Base-by-base conservation (phyloP, 495 filamentous ascomycete species). In the Talaromyces liani region DNA sequence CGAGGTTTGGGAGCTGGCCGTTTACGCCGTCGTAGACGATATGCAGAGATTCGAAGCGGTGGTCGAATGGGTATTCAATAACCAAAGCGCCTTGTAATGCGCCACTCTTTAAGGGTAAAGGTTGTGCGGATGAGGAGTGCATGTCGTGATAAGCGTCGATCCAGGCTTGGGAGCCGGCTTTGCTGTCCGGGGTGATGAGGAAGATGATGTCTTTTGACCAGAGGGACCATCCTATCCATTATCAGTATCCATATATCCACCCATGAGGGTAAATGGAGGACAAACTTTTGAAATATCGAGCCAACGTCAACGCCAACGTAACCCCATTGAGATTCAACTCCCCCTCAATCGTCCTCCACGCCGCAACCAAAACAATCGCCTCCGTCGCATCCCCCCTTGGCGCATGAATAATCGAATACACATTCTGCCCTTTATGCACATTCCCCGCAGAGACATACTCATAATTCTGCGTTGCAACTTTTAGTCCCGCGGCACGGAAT, bases 171-270 rank as follows among this genome's bases (percentile, higher is more conserved):
- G 92, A 91, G 3, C 93, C 94, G 18, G 91, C 87, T 61, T 86
- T 89, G 70, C 92, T 96, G 75, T 98, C 94, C 1, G 88, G 84
- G 1, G 94, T 87, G 58, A 98, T 83, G 7, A 98, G 73, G 74
- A 98, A 87, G 55, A 98, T 94, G 67, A 98, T 96, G 65, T 98
- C 94, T 76, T 98, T 98, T 41, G 92, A 97, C 94, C 94, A 98
- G 10, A 98, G 79, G 27, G 91, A 96, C 94, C 94, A 98, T 65
- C 92, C 87, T 90, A 39, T 18, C 1, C 12, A 39, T 9, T 20
- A 59, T 77, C 54, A 75, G 71, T 61, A 27, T 27, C 20, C 24
- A 61, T 58, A 39, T 56, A 45, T 53, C 20, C n/a, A 58, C 10
- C 22, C 6, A 25, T 7, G 25, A 58, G 64, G n/a, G 18, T 12